A percentile compares a stretch with the other conserved stretches of the same genome.
These are phyloP conservation scores for Hypomyces rosellus DNA, from an alignment of 2,329 filamentous ascomycete species.

Conservation along the genomic window DNA sequence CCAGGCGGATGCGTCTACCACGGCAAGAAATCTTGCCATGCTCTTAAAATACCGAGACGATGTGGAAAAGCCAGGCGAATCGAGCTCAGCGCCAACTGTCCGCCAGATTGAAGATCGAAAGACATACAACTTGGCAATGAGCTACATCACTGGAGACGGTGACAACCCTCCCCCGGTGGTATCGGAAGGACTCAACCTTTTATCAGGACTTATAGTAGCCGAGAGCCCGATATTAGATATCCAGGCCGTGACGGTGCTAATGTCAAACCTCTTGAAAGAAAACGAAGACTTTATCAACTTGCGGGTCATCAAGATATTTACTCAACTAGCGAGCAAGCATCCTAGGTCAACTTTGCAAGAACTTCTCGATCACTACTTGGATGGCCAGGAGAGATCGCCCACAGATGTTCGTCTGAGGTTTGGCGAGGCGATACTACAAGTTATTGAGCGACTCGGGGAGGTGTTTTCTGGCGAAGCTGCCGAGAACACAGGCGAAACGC, in stretches of 20 bases:
- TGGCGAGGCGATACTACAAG: constrained; percentile 60
- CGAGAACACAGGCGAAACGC: constrained; percentile 45
- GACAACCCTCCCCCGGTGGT: constrained; percentile 62
- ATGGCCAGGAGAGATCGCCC: constrained; percentile 49
- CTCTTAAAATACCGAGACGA: constrained; percentile 51
- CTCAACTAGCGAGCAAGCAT: constrained; percentile 54
- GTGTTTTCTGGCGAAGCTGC: constrained; percentile 51
- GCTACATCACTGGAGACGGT: constrained; percentile 51
- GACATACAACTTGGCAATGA: constrained; percentile 55
- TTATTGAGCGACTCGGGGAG: constrained; percentile 54
- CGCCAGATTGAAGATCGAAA: constrained; percentile 54
- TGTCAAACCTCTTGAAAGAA: constrained; percentile 59
- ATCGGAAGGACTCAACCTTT: constrained; percentile 56
- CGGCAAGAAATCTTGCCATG: constrained; percentile 49
- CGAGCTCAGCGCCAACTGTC: constrained; percentile 33
- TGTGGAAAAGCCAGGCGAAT: constrained; percentile 39
- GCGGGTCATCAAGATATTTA: constrained; percentile 59
- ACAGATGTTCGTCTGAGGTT: constrained; percentile 62
- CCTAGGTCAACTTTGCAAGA: constrained; percentile 57
- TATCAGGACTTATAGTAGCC: constrained; percentile 50
- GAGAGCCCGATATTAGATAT: constrained; percentile 58
- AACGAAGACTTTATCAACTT: constrained; percentile 67
- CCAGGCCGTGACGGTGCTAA: constrained; percentile 55
- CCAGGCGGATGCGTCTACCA: constrained; percentile 41
- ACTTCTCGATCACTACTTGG: constrained; percentile 61